Evolutionary conservation across 805 yeast genomes (phyloP).

Genomic region (Kurtzmaniella fragi): DNA sequence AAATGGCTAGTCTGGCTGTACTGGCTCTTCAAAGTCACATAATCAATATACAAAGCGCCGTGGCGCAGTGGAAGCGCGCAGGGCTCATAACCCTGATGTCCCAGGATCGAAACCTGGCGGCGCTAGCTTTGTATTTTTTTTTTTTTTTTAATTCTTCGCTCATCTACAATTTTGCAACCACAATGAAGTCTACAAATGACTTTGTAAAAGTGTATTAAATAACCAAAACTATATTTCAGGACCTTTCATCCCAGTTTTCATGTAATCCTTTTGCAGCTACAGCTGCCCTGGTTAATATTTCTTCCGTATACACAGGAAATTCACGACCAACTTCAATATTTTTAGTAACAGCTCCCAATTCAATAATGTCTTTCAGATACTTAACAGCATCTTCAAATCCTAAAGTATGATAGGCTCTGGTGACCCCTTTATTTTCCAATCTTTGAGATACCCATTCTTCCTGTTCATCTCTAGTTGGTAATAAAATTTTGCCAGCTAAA

Average conservation of each 20-base stretch:
- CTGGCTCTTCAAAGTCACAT: too few species aligned
- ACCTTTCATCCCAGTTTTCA: constrained; percentile 17
- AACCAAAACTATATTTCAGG: neutral
- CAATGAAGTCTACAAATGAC: neutral
- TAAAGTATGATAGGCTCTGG: constrained; percentile 39
- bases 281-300: constrained; percentile 10
- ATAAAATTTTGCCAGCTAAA: constrained; percentile 47
- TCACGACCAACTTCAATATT: constrained; percentile 14
- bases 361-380: constrained; percentile 11
- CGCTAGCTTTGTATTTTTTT: constrained; percentile 10
- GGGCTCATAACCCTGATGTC: constrained; percentile 99
- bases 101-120: constrained; percentile 84
- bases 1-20: too few species aligned
- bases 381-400: constrained; percentile 23
- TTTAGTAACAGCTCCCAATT: constrained; percentile 15
- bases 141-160: neutral
- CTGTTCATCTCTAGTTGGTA: constrained; percentile 50
- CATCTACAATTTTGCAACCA: constrained; percentile 2
- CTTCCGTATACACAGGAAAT: constrained; percentile 15
- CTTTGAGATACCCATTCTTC: constrained; percentile 34
- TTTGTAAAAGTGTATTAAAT: too few species aligned
- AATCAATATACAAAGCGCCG: constrained; percentile 50
- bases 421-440: constrained; percentile 35
- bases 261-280: constrained; percentile 12
- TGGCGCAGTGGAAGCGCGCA: constrained; percentile 99